phyloP scores from a whole-genome alignment of 2,329 filamentous ascomycete species.

The Graphilbum ipis-grandicollis region DNA sequence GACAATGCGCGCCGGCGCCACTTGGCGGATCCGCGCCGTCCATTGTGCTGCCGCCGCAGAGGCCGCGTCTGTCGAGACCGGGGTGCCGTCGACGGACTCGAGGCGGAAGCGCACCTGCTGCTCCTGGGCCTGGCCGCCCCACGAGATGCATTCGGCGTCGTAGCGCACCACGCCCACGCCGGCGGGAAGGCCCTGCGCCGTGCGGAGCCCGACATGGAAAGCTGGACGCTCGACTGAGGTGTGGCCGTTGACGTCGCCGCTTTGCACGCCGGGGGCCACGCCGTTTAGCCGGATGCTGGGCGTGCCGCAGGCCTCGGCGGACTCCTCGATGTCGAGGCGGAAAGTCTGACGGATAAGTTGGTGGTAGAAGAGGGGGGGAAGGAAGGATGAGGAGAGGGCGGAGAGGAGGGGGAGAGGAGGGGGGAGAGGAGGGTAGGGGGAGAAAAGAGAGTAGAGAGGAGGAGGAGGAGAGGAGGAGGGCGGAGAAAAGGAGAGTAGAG shows the following conservation, averaged over 20 bases:
- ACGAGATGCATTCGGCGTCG: constrained; percentile 27
- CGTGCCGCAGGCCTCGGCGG: constrained; percentile 25
- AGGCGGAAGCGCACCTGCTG: constrained; percentile 28
- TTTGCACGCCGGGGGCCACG: constrained; percentile 21
- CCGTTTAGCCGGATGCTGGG: constrained; percentile 30
- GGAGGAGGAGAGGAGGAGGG: too few relatives aligned
- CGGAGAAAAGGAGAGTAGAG: too few relatives aligned
- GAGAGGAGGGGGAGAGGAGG: too few relatives aligned
- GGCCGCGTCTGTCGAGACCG: constrained; percentile 14
- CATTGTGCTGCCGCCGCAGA: background rate
- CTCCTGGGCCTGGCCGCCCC: constrained; percentile 20
- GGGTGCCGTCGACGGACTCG: constrained; percentile 22
- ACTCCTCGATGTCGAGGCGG: constrained; percentile 26
- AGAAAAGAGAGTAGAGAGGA: too few relatives aligned
- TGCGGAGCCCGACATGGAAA: too few relatives aligned
- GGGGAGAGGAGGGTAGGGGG: too few relatives aligned
- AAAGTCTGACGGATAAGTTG: constrained; percentile 22
- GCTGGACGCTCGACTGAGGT: too few relatives aligned
- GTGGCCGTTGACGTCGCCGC: too few relatives aligned
- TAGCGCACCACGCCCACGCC: constrained; percentile 25
- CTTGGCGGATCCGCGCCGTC: constrained; percentile 26
- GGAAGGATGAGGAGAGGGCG: too few relatives aligned
- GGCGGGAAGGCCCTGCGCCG: too few relatives aligned
- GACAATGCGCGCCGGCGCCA: constrained; percentile 22
- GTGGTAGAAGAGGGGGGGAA: too few relatives aligned